phyloP scores from a whole-genome alignment of 2,329 filamentous ascomycete species.

The Clarireedia homoeocarpa region DNA sequence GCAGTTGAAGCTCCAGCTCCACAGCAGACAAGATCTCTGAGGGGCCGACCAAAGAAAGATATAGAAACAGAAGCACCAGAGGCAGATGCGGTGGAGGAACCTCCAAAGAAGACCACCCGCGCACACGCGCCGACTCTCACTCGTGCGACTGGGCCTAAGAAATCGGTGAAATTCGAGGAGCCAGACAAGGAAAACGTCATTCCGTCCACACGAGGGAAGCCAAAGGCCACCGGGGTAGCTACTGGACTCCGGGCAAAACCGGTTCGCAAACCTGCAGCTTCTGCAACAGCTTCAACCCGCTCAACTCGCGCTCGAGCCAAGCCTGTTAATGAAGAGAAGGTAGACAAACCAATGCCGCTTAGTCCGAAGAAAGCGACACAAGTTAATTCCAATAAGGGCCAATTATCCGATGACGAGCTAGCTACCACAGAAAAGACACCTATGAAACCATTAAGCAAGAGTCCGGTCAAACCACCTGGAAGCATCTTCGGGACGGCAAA shows the following conservation, averaged over 20 bases:
- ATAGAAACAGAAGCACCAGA: conserved; percentile 15
- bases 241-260: conserved; percentile 39
- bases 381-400: conserved; percentile 38
- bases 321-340: conserved; percentile 24
- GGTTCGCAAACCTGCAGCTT: conserved; percentile 38
- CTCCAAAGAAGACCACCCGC: conserved; percentile 33
- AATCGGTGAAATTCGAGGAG: conserved; percentile 53
- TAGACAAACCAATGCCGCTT: conserved; percentile 42
- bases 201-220: conserved; percentile 35
- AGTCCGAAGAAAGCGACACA: conserved; percentile 60
- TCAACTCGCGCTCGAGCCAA: conserved; percentile 27
- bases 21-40: conserved; percentile 16
- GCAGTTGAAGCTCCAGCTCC: conserved; percentile 16
- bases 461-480: conserved; percentile 43
- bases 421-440: conserved; percentile 43
- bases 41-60: conserved; percentile 26
- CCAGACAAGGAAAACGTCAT: conserved; percentile 57
- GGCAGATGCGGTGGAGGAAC: conserved; percentile 28
- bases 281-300: conserved; percentile 21
- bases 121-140: conserved; percentile 30
- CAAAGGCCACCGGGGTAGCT: conserved; percentile 29
- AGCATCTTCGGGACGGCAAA: conserved; percentile 28
- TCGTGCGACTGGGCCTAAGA: conserved; percentile 44
- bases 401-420: conserved; percentile 52
- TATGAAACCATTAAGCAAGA: conserved; percentile 46